Base-by-base conservation (phyloP, 306 rosid genomes). In the Sphenostylis stenocarpa region DNA sequence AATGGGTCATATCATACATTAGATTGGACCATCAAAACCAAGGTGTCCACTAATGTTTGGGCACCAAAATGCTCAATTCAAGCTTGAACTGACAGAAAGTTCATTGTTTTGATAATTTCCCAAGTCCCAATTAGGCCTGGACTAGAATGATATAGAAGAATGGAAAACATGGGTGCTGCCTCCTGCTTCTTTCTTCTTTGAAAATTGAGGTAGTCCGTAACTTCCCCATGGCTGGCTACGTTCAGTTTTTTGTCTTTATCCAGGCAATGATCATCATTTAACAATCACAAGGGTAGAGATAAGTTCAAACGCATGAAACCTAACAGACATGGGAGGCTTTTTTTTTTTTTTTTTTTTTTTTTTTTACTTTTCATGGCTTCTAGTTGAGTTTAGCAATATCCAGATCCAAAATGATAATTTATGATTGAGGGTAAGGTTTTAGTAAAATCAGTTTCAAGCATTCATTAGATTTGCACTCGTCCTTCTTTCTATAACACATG, bases 1-100 rank as follows among this genome's bases (percentile, higher is more conserved):
- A 21, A 24, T 0, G 45, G 45, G 43, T 36, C 13, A 39, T 65
- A 44, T 38, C 12, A 38, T 38, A 9, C 13, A 24, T 76, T 47
- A 28, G 63, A 16, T 44, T 49, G 65, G 36, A n/a, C 51, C 73
- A 52, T 14, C 36, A 77, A 43, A 77, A 13, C 44, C 67, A 47
- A 43, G 60, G 38, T 56, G 81, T 9, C 39, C 14, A 28, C 19
- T 10, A 53, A 26, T 36, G 4, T 7, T 66, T 48, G 33, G 55
- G 16, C 34, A 24, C 74, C 72, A 38, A 52, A 64, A 67, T 34
- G n/a, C 29, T 31, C 38, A 6, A 16, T 14, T 44, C 55, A 34
- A 64, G 36, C 44, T 68, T 52, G 51, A 52, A 39, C 53, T 51
- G 56, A 55, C 39, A 51, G 20, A 17, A 77, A 43, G 7, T 56